Base-by-base conservation (phyloP, 306 rosid species). In the Prunus armeniaca region DNA sequence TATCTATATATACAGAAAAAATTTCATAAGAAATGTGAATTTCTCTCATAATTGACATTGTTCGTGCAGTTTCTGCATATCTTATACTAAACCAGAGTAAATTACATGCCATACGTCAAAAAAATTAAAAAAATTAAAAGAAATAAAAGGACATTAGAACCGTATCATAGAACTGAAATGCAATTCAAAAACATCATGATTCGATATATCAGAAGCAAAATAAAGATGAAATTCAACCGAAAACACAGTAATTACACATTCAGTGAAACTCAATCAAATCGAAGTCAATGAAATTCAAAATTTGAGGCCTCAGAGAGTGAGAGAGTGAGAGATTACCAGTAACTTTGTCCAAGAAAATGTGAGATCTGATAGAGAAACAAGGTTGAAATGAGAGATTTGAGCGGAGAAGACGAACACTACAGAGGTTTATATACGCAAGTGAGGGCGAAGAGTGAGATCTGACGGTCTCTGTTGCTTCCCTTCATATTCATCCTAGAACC, bases 401-500 rank as follows among this genome's bases (percentile, higher is more conserved):
- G 14, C 24, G 22, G 34, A 22, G 76, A 8, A 5, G n/a, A 18
- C 20, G 63, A 25, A 18, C 49, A 24, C 63, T 7, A 45, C 66
- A 6, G 28, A 47, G 65, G 58, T 49, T 73, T 86, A 82, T 84
- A 84, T 82, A 80, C 3, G 49, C 65, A 32, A 58, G 77, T 25
- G 78, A 11, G 76, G 32, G 65, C 3, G 43, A 3, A 51, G 69
- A 58, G 77, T 25, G 78, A 11, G 76, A 74, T 86, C 75, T 13
- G 38, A 79, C 82, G 63, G 76, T 61, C 18, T 1, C 3, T 1
- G 69, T 25, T 46, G 45, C 69, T 85, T 89, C 88, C 93, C 89
- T 72, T 87, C 82, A 72, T 78, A 78, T 82, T 75, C 38, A 2
- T 17, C 45, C 22, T 34, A 13, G 61, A 56, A 56, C 45, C 24